These are phyloP conservation scores for Colletotrichum sansevieriae DNA, from an alignment of 2,329 filamentous ascomycete species.

Conservation along the genomic window DNA sequence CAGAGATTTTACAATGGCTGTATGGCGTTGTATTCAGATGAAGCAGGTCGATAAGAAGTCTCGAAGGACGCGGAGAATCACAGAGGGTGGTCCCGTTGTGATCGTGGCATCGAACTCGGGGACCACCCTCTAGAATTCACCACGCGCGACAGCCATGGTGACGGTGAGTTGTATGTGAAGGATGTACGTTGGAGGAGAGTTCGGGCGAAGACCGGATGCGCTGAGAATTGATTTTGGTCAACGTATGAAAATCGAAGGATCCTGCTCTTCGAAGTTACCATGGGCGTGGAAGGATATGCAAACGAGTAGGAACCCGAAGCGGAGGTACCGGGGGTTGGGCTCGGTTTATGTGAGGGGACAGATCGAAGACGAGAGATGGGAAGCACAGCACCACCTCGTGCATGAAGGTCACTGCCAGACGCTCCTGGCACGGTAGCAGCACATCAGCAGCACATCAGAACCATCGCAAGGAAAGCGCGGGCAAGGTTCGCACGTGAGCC, in stretches of 20 bases:
- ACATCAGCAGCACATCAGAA: not conserved
- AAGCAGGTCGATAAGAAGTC: constrained; percentile 36
- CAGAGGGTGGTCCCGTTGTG: constrained; percentile 70
- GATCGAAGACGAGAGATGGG: constrained; percentile 22
- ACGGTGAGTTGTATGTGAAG: constrained; percentile 7
- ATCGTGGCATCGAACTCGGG: constrained; percentile 56
- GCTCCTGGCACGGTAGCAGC: not conserved
- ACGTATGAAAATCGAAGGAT: not conserved
- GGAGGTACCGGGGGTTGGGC: constrained; percentile 23
- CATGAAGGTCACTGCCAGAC: constrained; percentile 28
- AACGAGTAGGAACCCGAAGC: not conserved
- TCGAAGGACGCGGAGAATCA: constrained; percentile 53
- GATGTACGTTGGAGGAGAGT: constrained; percentile 1
- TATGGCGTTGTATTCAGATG: not conserved
- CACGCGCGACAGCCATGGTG: constrained; percentile 51
- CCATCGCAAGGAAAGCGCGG: not conserved
- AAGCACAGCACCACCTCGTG: constrained; percentile 17
- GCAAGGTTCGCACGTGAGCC: constrained; percentile 42
- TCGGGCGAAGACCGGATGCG: not conserved
- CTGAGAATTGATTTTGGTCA: not conserved
- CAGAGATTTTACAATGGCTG: constrained; percentile 37
- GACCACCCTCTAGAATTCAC: constrained; percentile 69
- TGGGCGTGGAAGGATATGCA: not conserved
- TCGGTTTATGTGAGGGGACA: constrained; percentile 29
- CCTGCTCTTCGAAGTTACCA: constrained; percentile 7